A percentile compares a stretch with the other conserved stretches of the same genome.
Conservation (phyloP, 2,329 filamentous ascomycete species). For the Spiromastix sp. region DNA sequence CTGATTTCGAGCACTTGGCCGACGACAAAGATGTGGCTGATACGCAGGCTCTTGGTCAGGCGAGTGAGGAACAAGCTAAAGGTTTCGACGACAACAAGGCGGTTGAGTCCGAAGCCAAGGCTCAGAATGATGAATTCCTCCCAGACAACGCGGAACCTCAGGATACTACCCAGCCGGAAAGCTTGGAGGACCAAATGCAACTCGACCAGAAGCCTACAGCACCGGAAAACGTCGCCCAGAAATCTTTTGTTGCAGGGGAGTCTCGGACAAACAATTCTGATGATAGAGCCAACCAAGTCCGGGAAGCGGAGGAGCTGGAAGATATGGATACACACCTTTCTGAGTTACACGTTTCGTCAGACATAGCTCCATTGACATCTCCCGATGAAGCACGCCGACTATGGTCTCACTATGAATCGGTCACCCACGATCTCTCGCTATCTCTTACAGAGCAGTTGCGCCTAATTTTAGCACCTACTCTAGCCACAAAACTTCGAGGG, state of each 20-base stretch:
- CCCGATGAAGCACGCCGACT: slow-evolving; percentile 56
- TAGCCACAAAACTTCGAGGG: slow-evolving; percentile 90
- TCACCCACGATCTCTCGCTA: slow-evolving; percentile 77
- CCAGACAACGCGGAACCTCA: slow-evolving; percentile 40
- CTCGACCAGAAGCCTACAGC: slow-evolving; percentile 24
- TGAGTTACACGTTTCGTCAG: slow-evolving; percentile 59
- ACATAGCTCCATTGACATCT: slow-evolving; percentile 33
- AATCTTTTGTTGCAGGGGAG: slow-evolving; percentile 45
- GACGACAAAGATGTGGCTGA: slow-evolving; percentile 76
- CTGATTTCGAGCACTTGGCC: slow-evolving; percentile 88
- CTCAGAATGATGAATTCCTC: slow-evolving; percentile 46
- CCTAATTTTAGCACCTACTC: slow-evolving; percentile 85
- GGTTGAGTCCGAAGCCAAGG: slow-evolving; percentile 55
- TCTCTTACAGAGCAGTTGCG: slow-evolving; percentile 89
- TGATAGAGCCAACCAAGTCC: slow-evolving; percentile 28
- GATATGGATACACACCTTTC: slow-evolving; percentile 50
- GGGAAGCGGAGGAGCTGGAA: slow-evolving; percentile 34
- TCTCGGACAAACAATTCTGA: slow-evolving; percentile 23
- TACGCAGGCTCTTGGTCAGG: slow-evolving; percentile 81
- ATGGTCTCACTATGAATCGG: slow-evolving; percentile 76
- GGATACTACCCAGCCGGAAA: slow-evolving; percentile 31
- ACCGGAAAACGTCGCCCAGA: slow-evolving; percentile 27
- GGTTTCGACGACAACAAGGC: slow-evolving; percentile 84
- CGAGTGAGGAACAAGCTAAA: slow-evolving; percentile 75
- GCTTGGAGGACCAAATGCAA: slow-evolving; percentile 38